A percentile compares a stretch with the other conserved stretches of the same genome.
Evolutionary conservation across 768 basidiomycete genomes (phyloP).

Genomic region (Xerocomellus chrysenteron): DNA sequence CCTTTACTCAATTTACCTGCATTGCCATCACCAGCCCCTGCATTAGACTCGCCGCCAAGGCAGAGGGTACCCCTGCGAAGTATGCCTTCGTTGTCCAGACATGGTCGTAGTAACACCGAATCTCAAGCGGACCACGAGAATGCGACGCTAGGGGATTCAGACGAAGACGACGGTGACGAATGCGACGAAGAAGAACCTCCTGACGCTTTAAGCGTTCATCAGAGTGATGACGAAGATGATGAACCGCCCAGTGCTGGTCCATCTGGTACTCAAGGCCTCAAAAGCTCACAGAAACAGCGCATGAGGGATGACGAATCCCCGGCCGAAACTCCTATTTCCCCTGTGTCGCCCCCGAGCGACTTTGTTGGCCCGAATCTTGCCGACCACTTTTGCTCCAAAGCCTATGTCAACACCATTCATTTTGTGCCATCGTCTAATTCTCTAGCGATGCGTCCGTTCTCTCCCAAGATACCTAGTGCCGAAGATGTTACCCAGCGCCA

Average conservation of each 20-base stretch:
- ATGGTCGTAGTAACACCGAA: slow-evolving; percentile 30
- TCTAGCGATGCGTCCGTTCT: slow-evolving; percentile 15
- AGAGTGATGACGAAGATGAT: slow-evolving; percentile 38
- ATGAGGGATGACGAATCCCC: background rate
- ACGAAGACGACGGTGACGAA: slow-evolving; percentile 36
- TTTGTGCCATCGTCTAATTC: slow-evolving; percentile 8
- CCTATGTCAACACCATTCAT: slow-evolving; percentile 3
- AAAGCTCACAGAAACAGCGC: slow-evolving; percentile 12
- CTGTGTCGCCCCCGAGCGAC: background rate
- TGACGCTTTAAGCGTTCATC: slow-evolving; percentile 35
- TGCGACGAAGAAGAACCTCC: slow-evolving; percentile 35
- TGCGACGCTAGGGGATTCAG: slow-evolving; percentile 26
- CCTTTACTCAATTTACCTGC: slow-evolving; percentile 52
- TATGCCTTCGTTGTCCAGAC: slow-evolving; percentile 54
- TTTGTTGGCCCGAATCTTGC: background rate
- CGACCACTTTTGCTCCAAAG: slow-evolving; percentile 8
- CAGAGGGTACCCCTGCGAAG: slow-evolving; percentile 40
- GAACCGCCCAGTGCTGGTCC: slow-evolving; percentile 25
- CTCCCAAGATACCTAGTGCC: slow-evolving; percentile 11
- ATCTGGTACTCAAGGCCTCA: slow-evolving; percentile 7
- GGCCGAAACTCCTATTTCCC: slow-evolving; percentile 1
- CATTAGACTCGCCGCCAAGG: slow-evolving; percentile 11
- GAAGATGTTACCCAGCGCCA: slow-evolving; percentile 1
- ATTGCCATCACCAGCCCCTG: slow-evolving; percentile 35
- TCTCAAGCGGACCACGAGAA: slow-evolving; percentile 22